These are phyloP conservation scores for Eimeria maxima DNA, from an alignment of 169 alveolate genomes.

Conservation along the genomic window DNA sequence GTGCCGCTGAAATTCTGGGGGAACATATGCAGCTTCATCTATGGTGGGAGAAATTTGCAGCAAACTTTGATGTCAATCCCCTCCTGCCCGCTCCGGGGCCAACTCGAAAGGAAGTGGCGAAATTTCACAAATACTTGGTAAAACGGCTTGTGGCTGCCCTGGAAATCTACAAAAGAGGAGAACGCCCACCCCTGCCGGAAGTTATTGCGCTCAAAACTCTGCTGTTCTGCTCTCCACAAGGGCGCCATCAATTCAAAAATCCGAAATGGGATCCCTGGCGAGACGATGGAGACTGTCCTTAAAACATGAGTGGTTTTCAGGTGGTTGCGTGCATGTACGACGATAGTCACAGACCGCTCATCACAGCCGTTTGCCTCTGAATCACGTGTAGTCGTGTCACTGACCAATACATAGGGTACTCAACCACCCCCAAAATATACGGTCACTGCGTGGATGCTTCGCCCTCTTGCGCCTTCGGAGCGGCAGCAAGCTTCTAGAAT, in stretches of 20 bases:
- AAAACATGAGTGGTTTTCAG: neutral
- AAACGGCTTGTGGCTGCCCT: neutral
- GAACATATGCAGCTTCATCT: neutral
- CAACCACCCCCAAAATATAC: too few relatives aligned
- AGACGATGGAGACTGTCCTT: neutral
- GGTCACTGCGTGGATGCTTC: too few relatives aligned
- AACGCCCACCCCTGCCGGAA: neutral
- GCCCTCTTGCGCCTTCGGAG: too few relatives aligned
- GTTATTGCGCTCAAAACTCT: neutral
- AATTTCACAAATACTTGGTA: neutral
- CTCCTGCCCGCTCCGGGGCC: neutral
- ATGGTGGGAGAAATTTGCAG: slow-evolving; percentile 38
- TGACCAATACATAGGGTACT: too few relatives aligned
- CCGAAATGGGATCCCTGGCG: neutral
- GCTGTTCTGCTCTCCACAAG: neutral
- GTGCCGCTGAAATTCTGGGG: neutral
- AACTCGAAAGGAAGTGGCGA: neutral
- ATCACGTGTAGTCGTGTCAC: too few relatives aligned
- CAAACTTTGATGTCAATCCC: neutral
- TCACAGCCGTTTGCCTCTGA: neutral
- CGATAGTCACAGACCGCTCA: neutral
- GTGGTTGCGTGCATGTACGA: neutral
- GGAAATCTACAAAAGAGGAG: neutral
- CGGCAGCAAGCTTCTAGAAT: too few relatives aligned
- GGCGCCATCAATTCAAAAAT: neutral